Evolutionary conservation across 2,329 filamentous ascomycete species (phyloP).

Genomic region (Talaromyces marneffei): DNA sequence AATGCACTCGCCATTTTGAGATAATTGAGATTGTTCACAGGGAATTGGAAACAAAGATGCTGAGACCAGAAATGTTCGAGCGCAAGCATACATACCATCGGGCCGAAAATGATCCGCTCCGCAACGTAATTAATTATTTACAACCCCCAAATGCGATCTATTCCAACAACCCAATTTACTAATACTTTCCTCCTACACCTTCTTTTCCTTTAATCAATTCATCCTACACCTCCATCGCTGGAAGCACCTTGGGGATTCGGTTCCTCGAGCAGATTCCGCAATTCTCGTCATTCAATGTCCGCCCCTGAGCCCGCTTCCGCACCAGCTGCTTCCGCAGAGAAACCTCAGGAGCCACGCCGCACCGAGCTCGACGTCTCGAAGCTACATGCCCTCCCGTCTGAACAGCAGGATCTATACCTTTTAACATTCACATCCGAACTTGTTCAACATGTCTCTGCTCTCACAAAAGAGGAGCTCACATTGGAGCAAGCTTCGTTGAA

Average conservation of each 20-base stretch:
- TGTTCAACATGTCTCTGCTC: slow-evolving; percentile 64
- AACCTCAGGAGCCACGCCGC: slow-evolving; percentile 29
- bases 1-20: slow-evolving; percentile 15
- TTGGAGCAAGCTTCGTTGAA: slow-evolving; percentile 88
- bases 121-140: slow-evolving; percentile 18
- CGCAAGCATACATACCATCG: slow-evolving; percentile 10
- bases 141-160: neutral
- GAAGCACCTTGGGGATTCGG: slow-evolving; percentile 3
- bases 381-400: slow-evolving; percentile 79
- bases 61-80: neutral
- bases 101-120: slow-evolving; percentile 22
- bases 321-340: slow-evolving; percentile 28
- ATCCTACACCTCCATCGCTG: neutral
- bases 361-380: slow-evolving; percentile 80
- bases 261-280: slow-evolving; percentile 11
- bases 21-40: neutral
- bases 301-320: slow-evolving; percentile 28
- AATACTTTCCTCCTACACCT: neutral
- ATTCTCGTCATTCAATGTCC: slow-evolving; percentile 31
- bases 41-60: slow-evolving; percentile 15
- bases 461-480: slow-evolving; percentile 74
- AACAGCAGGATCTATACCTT: slow-evolving; percentile 93
- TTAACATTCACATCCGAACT: slow-evolving; percentile 82
- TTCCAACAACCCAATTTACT: neutral
- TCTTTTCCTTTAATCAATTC: neutral